Conservation (phyloP, 352 stramenopile species). For the Globisporangium abappressorium region DNA sequence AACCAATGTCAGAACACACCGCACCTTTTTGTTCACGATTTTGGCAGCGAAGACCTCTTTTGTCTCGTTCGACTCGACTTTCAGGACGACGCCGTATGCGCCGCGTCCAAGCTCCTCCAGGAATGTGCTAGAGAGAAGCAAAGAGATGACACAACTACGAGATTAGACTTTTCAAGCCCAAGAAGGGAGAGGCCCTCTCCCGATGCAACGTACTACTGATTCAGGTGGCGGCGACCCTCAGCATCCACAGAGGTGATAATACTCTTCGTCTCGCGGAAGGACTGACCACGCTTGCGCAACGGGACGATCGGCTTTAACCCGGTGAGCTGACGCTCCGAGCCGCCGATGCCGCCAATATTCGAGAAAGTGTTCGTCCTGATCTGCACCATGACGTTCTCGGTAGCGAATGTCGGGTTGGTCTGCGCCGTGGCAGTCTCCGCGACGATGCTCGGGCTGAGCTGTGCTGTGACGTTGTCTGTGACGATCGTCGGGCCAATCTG, state of each 20-base stretch:
- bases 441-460: not conserved
- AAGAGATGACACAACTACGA: not conserved
- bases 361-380: not conserved
- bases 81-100: constrained; percentile 71
- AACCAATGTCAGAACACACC: not conserved
- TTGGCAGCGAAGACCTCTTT: constrained; percentile 75
- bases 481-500: constrained; percentile 1
- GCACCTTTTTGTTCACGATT: constrained; percentile 67
- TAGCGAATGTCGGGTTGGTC: constrained; percentile 35
- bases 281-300: constrained; percentile 59
- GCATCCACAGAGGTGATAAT: constrained; percentile 50
- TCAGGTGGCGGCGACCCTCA: constrained; percentile 54
- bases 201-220: constrained; percentile 63
- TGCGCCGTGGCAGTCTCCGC: constrained; percentile 24
- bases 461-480: constrained; percentile 53
- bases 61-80: constrained; percentile 63
- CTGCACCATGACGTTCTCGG: not conserved
- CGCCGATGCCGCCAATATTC: not conserved
- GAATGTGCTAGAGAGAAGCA: constrained; percentile 44
- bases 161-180: no score
- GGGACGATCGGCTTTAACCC: constrained; percentile 59
- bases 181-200: not conserved
- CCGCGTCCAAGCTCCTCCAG: constrained; percentile 67
- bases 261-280: constrained; percentile 62
- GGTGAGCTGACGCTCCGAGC: constrained; percentile 36